Evolutionary conservation across 345 rosid genomes (phyloP).

Genomic region (Melastoma malabathricum): DNA sequence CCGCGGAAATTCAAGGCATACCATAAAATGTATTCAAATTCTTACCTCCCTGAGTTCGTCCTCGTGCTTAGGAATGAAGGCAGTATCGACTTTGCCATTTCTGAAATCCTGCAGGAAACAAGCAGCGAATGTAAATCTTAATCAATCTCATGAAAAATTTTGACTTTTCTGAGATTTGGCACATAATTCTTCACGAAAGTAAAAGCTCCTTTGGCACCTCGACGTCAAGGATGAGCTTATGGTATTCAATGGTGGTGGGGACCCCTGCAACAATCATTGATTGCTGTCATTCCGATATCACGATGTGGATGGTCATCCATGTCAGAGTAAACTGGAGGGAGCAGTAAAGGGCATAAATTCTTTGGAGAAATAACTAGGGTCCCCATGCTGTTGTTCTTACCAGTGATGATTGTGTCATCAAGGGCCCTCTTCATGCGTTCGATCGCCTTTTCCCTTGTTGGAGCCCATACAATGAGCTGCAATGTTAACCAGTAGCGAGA

Average conservation of each 20-base stretch:
- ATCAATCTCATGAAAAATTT: no score
- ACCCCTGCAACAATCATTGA: conserved; percentile 39
- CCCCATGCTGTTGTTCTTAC: conserved; percentile 15
- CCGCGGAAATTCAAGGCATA: no score
- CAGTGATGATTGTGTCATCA: conserved; percentile 80
- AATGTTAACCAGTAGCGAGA: conserved; percentile 3
- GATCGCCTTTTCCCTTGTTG: conserved; percentile 95
- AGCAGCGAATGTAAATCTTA: neutral
- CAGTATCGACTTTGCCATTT: conserved; percentile 96
- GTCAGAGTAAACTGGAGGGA: neutral
- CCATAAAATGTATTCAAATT: no score
- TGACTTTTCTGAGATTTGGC: no score
- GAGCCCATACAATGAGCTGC: conserved; percentile 97
- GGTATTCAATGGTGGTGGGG: conserved; percentile 92
- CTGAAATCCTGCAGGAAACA: conserved; percentile 57
- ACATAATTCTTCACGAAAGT: no score
- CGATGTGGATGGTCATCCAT: no score
- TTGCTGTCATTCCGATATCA: no score
- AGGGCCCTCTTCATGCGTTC: conserved; percentile 99
- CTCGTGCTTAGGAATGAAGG: conserved; percentile 94
- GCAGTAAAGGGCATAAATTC: neutral
- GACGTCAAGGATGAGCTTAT: conserved; percentile 89
- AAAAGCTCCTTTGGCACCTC: conserved; percentile 36
- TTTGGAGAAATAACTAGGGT: neutral
- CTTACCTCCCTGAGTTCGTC: conserved; percentile 69